These are phyloP conservation scores for Chrysanthemum lavandulifolium DNA, from an alignment of 129 eudicot species.

Conservation along the genomic window DNA sequence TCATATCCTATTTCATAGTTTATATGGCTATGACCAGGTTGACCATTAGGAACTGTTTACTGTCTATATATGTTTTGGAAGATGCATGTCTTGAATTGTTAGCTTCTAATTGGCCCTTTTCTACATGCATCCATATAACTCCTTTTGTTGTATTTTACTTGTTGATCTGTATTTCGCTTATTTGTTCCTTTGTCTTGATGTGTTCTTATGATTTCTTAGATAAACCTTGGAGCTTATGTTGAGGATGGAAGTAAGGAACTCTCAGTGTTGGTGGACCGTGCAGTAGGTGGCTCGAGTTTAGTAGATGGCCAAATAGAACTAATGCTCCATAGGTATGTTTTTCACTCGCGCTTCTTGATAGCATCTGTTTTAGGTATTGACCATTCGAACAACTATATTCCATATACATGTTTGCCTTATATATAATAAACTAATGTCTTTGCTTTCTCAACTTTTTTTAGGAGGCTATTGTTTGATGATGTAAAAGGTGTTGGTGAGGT, in stretches of 20 bases:
- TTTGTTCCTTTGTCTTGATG: neutral
- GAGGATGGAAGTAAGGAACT: conserved; percentile 74
- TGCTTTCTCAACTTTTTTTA: conserved; percentile 16
- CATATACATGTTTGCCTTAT: neutral
- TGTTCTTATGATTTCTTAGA: conserved; percentile 37
- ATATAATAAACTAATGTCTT: conserved; percentile 6
- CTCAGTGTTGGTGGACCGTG: conserved; percentile 92
- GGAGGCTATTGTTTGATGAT: conserved; percentile 92
- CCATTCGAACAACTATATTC: too few relatives aligned
- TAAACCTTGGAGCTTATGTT: conserved; percentile 88
- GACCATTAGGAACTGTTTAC: neutral
- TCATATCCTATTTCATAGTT: conserved; percentile 3
- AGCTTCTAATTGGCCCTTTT: conserved; percentile 5
- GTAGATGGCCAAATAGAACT: conserved; percentile 89
- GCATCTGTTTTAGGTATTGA: too few relatives aligned
- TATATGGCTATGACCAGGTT: conserved; percentile 6
- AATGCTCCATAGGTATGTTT: conserved; percentile 91
- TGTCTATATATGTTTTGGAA: conserved; percentile 10
- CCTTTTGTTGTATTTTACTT: neutral
- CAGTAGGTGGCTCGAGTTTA: conserved; percentile 91
- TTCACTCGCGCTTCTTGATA: neutral
- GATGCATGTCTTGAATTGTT: conserved; percentile 11
- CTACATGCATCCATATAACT: conserved; percentile 7
- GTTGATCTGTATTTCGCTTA: neutral
- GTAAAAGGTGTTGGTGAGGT: conserved; percentile 95